phyloP scores from a whole-genome alignment of 176 grass and related monocot species.

The Carex pumila region DNA sequence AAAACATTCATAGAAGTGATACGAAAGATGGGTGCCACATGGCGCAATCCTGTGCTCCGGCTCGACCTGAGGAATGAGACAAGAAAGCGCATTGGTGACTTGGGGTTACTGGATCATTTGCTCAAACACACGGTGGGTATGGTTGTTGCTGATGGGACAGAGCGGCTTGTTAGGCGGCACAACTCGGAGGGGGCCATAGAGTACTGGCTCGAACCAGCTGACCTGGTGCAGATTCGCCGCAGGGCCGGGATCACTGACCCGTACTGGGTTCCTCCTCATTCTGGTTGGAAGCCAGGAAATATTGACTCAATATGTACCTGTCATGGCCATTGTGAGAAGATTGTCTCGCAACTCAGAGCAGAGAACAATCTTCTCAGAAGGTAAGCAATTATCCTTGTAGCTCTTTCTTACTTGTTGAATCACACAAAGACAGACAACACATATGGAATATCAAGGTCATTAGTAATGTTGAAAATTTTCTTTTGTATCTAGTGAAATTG shows the following conservation, averaged over 20 bases:
- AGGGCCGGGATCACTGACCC: constrained; percentile 40
- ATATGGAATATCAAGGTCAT: neutral
- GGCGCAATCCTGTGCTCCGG: constrained; percentile 24
- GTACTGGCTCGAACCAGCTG: constrained; percentile 79
- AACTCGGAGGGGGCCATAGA: constrained; percentile 50
- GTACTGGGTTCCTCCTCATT: constrained; percentile 50
- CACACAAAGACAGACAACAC: neutral
- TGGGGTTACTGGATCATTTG: constrained; percentile 73
- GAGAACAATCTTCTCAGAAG: constrained; percentile 26
- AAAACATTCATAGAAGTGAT: constrained; percentile 32
- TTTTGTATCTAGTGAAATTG: constrained; percentile 5
- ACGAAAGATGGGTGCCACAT: constrained; percentile 23
- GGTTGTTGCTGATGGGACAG: constrained; percentile 21
- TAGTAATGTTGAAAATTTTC: neutral
- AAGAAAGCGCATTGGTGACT: constrained; percentile 51
- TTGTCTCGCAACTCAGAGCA: neutral
- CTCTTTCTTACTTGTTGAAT: neutral
- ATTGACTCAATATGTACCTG: constrained; percentile 20
- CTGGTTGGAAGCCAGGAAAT: constrained; percentile 58
- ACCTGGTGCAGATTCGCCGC: constrained; percentile 23
- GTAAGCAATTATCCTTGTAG: neutral
- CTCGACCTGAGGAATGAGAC: constrained; percentile 36
- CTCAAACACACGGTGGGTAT: constrained; percentile 53
- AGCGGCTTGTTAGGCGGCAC: constrained; percentile 47
- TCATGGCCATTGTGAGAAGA: neutral